Evolutionary conservation across 129 eudicot species (phyloP), one percentile per base, ranked within the genome.

Genomic region (Scalesia atractyloides): DNA sequence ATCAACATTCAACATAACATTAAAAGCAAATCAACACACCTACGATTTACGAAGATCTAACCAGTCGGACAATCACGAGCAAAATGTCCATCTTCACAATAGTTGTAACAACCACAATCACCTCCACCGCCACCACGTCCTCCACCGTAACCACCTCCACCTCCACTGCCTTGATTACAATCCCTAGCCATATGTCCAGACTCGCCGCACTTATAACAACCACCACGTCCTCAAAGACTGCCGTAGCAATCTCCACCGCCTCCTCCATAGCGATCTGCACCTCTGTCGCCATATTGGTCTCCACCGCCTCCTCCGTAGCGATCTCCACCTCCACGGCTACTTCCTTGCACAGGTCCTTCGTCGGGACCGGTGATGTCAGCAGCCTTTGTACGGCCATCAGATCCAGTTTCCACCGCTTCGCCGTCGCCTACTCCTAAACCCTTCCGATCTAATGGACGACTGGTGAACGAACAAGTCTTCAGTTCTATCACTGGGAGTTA

Each of bases 401-500:
- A 57, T 15, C 90, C 86, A 15, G 69, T 24, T 53, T 84, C 89
- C 7, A 89, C 96, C n/a, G 76, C 53, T 66, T 89, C 96, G 0
- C 88, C 88, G 5, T 86, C 97, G 0, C 88, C 92, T 3, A 91
- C 88, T 83, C 2, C 97, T 86, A 68, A 84, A 91, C 3, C 90
- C 95, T 0, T 88, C 96, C 1, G 95, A 26, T n/a, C 83, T 83
- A 71, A 91, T 91, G 7, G 90, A 85, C 2, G 90, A 82, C 16
- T 91, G 96, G 36, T 91, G 96, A 46, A 91, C 96, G 37, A 91
- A 90, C 10, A 90, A 84, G 74, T 87, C 94, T 2, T 87, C 94
- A 57, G 84, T 60, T 15, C 97, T 94, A 7, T 90, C 87, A 0
- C 79, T 75, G 0, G 94, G 97, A 10, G 79, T 64, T 9, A 74